Evolutionary conservation across 1,139 yeast genomes (phyloP).

Genomic region (Yueomyces sp.): DNA sequence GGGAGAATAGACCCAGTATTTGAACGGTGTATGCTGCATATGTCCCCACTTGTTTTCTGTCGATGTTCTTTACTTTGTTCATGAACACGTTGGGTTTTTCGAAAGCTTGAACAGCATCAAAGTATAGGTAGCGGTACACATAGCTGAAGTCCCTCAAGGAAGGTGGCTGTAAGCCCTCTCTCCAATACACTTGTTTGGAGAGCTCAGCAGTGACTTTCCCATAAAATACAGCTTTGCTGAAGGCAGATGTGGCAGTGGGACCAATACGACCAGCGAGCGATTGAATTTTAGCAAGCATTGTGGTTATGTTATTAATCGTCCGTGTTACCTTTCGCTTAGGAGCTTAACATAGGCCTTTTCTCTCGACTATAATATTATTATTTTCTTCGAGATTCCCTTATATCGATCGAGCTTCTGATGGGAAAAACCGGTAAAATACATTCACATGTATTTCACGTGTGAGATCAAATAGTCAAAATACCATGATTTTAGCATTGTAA

Average conservation of each 20-base stretch:
- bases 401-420: no score
- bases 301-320: neutral
- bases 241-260: slow-evolving; percentile 14
- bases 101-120: slow-evolving; percentile 30
- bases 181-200: slow-evolving; percentile 78
- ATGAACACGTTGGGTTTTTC: slow-evolving; percentile 29
- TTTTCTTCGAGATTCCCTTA: no score
- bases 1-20: slow-evolving; percentile 78
- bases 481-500: no score
- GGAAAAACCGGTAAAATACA: no score
- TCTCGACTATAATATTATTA: no score
- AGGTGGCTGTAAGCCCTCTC: slow-evolving; percentile 93
- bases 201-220: slow-evolving; percentile 80
- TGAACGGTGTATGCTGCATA: slow-evolving; percentile 73
- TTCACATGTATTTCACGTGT: no score
- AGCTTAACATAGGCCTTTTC: no score
- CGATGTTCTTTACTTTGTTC: slow-evolving; percentile 32
- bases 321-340: no score
- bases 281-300: slow-evolving; percentile 20
- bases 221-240: slow-evolving; percentile 63
- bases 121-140: slow-evolving; percentile 48
- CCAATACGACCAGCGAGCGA: slow-evolving; percentile 13
- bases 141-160: slow-evolving; percentile 63
- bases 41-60: slow-evolving; percentile 47
- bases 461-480: no score